Conservation (phyloP, 768 basidiomycete species). For the Boletus vinaceobasis region DNA sequence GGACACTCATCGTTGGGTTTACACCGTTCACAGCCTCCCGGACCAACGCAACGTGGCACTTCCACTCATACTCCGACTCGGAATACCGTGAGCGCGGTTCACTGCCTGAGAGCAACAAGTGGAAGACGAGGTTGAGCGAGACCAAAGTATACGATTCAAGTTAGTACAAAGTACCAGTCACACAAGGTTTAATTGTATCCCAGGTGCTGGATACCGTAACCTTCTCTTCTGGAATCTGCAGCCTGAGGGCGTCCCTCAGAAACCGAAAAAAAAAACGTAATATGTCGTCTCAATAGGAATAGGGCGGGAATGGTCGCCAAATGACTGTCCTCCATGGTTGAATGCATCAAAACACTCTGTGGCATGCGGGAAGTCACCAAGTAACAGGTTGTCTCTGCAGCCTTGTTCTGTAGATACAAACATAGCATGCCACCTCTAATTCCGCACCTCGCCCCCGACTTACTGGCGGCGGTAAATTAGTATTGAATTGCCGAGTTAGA, state of each 20-base stretch:
- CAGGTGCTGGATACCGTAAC: too few relatives aligned
- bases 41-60: background rate
- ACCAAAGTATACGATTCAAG: background rate
- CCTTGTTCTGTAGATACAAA: too few relatives aligned
- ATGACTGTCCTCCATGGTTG: background rate
- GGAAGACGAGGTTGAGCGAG: too few relatives aligned
- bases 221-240: too few relatives aligned
- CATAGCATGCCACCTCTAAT: background rate
- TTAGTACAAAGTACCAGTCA: background rate
- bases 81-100: background rate
- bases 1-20: background rate
- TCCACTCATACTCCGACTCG: background rate
- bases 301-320: background rate
- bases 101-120: too few relatives aligned
- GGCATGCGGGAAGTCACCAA: background rate
- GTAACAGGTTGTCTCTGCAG: background rate
- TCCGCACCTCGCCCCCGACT: background rate
- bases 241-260: too few relatives aligned
- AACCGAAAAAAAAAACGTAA: background rate
- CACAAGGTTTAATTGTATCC: background rate
- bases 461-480: too few relatives aligned
- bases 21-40: background rate
- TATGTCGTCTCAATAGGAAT: background rate
- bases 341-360: too few relatives aligned
- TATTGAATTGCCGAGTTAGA: too few relatives aligned